Base-by-base conservation (phyloP, 176 grass and related monocot species). In the Puya raimondii region DNA sequence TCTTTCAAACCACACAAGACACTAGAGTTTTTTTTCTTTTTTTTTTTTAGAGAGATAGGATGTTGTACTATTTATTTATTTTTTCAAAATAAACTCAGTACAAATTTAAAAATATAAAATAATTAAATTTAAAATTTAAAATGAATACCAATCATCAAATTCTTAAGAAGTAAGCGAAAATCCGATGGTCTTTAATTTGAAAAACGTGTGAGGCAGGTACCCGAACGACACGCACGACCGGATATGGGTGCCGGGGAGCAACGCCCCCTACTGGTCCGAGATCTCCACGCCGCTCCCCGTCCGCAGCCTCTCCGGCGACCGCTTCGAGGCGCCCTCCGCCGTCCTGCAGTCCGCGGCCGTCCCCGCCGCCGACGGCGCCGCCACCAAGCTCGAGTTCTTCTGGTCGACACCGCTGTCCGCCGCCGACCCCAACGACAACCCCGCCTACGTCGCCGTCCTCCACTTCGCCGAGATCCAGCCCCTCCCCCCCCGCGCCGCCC, bases 191-290 rank as follows among this genome's bases (percentile, higher is more conserved):
- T n/a, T n/a, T n/a, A n/a, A n/a, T n/a, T n/a, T n/a, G n/a, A n/a
- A n/a, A n/a, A n/a, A n/a, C n/a, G n/a, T n/a, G n/a, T n/a, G n/a
- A n/a, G n/a, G 15, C 3, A 76, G 79, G 72, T 81, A 64, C 12
- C 79, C 79, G 1, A 18, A 3, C 9, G 79, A 81, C 53, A 64
- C 21, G 13, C 47, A 65, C 21, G 79, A 81, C 51, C 64, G 79
- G 3, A 50, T 70, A 25, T 81, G 72, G 79, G 1, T 13, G 10
- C 48, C 79, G 10, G 15, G 15, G 9, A 20, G 9, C 1, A 49
- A 50, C 12, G 11, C 2, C 7, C 10, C 27, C 26, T 16, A 12
- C 0, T 81, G 79, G 79, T 13, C 14, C 1, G 63, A 49, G 7
- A 64, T 75, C 9, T 75, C 33, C n/a, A 76, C 54, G 47, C n/a